Evolutionary conservation across 1,284 basidiomycete genomes (phyloP), one percentile per base, ranked within the genome.

Genomic region (Irpex rosettiformis): DNA sequence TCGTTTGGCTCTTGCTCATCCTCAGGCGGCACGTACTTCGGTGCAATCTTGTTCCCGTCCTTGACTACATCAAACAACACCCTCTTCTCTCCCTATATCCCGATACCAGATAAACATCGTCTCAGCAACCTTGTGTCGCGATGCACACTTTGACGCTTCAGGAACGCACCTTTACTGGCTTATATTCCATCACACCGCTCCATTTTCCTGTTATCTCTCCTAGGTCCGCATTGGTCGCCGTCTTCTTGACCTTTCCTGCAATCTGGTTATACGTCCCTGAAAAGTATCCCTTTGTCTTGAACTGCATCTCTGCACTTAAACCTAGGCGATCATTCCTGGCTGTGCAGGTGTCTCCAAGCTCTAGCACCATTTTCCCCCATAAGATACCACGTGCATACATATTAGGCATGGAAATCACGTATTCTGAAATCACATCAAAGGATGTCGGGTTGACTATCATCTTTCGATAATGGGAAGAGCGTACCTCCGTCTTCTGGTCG

Each of bases 271-370:
- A 98, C 25, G 91, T 91, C 16, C 96, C 96, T 1, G 93, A 95
- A 72, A 98, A 98, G 82, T 96, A 99, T 24, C 96, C 96, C 84
- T 98, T 98, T 24, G 94, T 97, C 80, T 98, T 99, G 80, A 99
- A 99, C 66, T 98, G 95, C 43, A 99, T 78, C 69, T 98, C 94
- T 63, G 91, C 92, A 49, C 73, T 77, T 62, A 94, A 75, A 28
- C 87, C 86, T 53, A 86, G 88, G 66, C 84, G 84, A 62, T 91
- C 88, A 75, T 95, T 96, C 74, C 85, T 84, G 58, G 95, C 92
- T n/a, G 79, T 83, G 68, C 93, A 94, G 28, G 85, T 84, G 74
- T 99, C 96, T 7, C 96, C 96, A 13, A 99, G 81, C 76, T 99
- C 96, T 54, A 98, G 80, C 18, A 98, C 89, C 95, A 99, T 98